These are phyloP conservation scores for Rutstroemia sp. DNA, from an alignment of 2,329 filamentous ascomycete species.

Conservation along the genomic window DNA sequence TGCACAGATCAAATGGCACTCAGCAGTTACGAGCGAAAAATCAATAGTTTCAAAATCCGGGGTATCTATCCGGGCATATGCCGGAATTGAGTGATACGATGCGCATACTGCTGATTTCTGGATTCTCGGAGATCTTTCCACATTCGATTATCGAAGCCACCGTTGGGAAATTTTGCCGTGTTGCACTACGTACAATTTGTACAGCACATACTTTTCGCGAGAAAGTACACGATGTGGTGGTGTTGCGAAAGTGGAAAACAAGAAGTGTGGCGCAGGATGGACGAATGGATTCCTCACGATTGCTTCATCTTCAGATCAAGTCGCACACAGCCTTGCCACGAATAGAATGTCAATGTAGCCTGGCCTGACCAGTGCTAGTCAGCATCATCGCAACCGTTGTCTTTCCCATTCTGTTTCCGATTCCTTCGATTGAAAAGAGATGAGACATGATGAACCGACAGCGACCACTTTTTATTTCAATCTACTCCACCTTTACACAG, in stretches of 20 bases:
- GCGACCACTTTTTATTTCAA: background rate
- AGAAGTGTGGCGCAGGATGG: conserved; percentile 4
- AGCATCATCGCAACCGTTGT: background rate
- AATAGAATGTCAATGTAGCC: background rate
- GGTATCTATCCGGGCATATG: background rate
- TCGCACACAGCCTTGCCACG: conserved; percentile 5
- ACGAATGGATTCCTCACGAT: conserved; percentile 5
- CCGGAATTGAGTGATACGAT: background rate
- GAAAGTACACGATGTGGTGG: background rate
- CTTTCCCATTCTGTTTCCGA: background rate
- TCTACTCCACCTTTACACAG: background rate
- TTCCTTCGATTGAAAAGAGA: background rate
- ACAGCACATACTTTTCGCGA: background rate
- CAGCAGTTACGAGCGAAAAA: background rate
- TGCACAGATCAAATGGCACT: too few species aligned
- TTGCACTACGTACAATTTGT: conserved; percentile 2
- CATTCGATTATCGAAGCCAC: conserved; percentile 2
- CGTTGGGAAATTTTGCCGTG: background rate
- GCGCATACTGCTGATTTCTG: background rate
- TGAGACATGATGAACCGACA: background rate
- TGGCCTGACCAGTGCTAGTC: background rate
- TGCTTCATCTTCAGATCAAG: conserved; percentile 1
- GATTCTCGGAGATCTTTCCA: background rate
- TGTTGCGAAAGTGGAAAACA: background rate
- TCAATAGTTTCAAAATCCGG: conserved; percentile 6